Base-by-base conservation (phyloP, 2,329 filamentous ascomycete species). In the Amphichorda felina region DNA sequence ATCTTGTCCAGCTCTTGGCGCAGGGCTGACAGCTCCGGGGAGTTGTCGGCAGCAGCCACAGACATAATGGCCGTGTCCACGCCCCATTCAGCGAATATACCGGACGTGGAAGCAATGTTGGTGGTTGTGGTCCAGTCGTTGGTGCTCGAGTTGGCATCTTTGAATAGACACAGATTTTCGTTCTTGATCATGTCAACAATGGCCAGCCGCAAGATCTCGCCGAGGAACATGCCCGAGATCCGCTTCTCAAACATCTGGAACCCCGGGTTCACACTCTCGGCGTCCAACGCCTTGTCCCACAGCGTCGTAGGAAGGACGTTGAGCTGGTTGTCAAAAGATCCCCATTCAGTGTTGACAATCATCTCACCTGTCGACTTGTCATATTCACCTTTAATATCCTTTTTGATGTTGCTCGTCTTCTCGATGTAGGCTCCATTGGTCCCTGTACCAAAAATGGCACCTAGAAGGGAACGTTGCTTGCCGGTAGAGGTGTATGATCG, bases 211-310 rank as follows among this genome's bases (percentile, higher is more conserved):
- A 95, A 70, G 43, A 96, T 88, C 58, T 98, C 91, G 37, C 91
- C 91, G 33, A 98, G 61, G 64, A 96, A 98, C 89, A 98, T 96
- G 55, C 91, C 91, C 1, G 87, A 94, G 13, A 98, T 82, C 33
- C 89, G 82, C 71, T 98, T 98, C 66, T 98, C 91, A 53, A 96
- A 98, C 84, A 96, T 94, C 55, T 98, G 91, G 41, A 94, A 77
- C 18, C 91, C 91, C 0, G 88, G 89, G 59, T 98, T 96, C 47
- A 85, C 77, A 44, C 81, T 91, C 40, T 80, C 75, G 38, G 66
- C 63, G 57, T 98, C 89, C 17, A 98, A 69, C 38, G 76, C 70
- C 34, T 68, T 63, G 54, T 98, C 91, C 63, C 86, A 96, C 0
- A 75, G 64, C 0, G 89, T 96, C 49, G 78, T 81, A 31, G 89